A percentile compares a stretch with the other conserved stretches of the same genome.
Evolutionary conservation across 345 rosid genomes (phyloP).

Genomic region (Syzygium oleosum): DNA sequence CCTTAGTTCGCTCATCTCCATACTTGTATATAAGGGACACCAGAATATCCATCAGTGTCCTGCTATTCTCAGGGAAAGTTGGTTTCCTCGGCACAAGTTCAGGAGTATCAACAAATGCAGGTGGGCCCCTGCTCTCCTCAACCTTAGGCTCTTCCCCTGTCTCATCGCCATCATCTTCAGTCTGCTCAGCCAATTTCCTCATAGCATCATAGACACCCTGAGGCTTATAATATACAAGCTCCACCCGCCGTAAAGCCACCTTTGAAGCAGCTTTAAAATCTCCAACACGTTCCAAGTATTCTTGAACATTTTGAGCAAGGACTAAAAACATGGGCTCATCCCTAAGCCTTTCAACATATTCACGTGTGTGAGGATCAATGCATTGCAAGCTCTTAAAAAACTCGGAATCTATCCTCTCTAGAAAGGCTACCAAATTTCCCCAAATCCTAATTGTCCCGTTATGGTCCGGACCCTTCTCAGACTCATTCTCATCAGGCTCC

Average conservation of each 20-base stretch:
- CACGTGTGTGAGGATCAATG: conserved; percentile 93
- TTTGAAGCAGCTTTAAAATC: conserved; percentile 78
- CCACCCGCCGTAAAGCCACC: conserved; percentile 76
- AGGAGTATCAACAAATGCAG: conserved; percentile 61
- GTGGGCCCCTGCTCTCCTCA: conserved; percentile 57
- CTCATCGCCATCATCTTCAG: conserved; percentile 30
- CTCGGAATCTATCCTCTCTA: conserved; percentile 80
- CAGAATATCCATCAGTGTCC: conserved; percentile 78
- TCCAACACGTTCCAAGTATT: conserved; percentile 55
- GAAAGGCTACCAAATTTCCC: conserved; percentile 89
- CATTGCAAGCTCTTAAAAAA: conserved; percentile 94
- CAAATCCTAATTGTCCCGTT: conserved; percentile 63
- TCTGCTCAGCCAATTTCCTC: conserved; percentile 76
- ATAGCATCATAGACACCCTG: conserved; percentile 95
- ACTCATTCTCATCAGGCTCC: conserved; percentile 89
- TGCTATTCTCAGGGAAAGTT: conserved; percentile 74
- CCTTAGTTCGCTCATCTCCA: conserved; percentile 98
- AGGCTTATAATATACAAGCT: conserved; percentile 85
- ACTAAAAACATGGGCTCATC: conserved; percentile 87
- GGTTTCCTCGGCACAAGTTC: conserved; percentile 88
- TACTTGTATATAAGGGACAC: conserved; percentile 78
- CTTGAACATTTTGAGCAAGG: conserved; percentile 91
- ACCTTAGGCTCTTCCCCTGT: conserved; percentile 24
- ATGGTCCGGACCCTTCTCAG: conserved; percentile 58
- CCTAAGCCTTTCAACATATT: conserved; percentile 77